phyloP scores from a whole-genome alignment of 352 stramenopile species.

The Pythium oligandrum region DNA sequence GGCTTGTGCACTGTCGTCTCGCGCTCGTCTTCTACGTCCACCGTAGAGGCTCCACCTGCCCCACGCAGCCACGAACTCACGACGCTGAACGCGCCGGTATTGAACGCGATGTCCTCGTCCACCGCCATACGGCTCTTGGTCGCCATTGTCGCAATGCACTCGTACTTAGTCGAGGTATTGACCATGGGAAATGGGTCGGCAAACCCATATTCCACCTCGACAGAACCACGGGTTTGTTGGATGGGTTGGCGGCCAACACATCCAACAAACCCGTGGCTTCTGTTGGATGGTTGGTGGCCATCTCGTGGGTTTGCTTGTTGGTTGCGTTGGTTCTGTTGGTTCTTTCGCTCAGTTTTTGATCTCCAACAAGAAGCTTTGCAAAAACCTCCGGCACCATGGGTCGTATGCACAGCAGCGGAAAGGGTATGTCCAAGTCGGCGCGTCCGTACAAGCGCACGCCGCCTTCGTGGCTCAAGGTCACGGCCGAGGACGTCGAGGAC shows the following conservation, averaged over 20 bases:
- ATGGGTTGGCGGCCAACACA: slow-evolving; percentile 3
- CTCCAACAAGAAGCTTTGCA: slow-evolving; percentile 34
- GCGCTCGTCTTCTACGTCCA: slow-evolving; percentile 9
- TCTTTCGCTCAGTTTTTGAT: slow-evolving; percentile 51
- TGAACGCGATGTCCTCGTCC: slow-evolving; percentile 56
- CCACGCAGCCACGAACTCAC: slow-evolving; percentile 51
- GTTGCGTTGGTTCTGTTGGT: slow-evolving; percentile 1
- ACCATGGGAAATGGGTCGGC: no score
- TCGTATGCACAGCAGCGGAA: slow-evolving; percentile 98
- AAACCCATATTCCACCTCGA: no score
- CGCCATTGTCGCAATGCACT: neutral
- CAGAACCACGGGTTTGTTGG: no score
- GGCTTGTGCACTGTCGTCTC: slow-evolving; percentile 1
- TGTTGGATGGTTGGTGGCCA: neutral
- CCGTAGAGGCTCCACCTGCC: slow-evolving; percentile 22
- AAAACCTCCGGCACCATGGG: slow-evolving; percentile 86
- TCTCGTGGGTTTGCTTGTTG: neutral
- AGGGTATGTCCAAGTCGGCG: slow-evolving; percentile 99
- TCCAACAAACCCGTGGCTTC: neutral
- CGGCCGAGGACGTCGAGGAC: slow-evolving; percentile 95
- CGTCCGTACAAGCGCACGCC: slow-evolving; percentile 99
- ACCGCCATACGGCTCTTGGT: slow-evolving; percentile 16
- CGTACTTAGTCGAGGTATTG: slow-evolving; percentile 2
- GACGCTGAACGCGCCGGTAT: slow-evolving; percentile 45
- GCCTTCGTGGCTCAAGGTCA: slow-evolving; percentile 98